Percentiles rank a stretch among this genome's conserved stretches.
These are phyloP conservation scores for Ostreobium quekettii DNA, from an alignment of 139 green algal species.

Conservation along the genomic window DNA sequence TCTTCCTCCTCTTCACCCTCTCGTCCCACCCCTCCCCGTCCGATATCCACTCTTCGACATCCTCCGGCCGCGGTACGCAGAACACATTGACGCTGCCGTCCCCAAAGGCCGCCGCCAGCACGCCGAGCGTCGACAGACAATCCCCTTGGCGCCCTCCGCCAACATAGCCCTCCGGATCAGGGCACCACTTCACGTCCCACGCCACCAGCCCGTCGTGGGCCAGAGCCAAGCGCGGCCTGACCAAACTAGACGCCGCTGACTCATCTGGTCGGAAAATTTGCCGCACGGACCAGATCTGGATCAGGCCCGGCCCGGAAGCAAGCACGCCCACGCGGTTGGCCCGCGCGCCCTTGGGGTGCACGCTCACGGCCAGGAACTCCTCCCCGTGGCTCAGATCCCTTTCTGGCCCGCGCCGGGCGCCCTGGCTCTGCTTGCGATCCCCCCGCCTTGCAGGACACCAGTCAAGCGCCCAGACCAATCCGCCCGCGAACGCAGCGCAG, in stretches of 20 bases:
- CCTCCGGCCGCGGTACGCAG: slow-evolving; percentile 30
- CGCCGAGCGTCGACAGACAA: slow-evolving; percentile 24
- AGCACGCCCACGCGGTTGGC: slow-evolving; percentile 23
- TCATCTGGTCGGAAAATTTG: slow-evolving; percentile 2
- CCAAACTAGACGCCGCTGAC: slow-evolving; percentile 1
- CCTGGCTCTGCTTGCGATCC: not conserved
- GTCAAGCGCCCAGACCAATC: slow-evolving; percentile 39
- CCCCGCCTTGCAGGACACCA: slow-evolving; percentile 31
- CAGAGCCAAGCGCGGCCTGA: slow-evolving; percentile 26
- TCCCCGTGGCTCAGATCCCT: not conserved
- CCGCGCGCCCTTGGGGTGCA: slow-evolving; percentile 22
- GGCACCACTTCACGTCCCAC: slow-evolving; percentile 51
- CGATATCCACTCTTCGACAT: not conserved
- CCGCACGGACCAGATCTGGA: slow-evolving; percentile 52
- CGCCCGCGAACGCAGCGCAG: slow-evolving; percentile 31
- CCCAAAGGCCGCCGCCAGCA: slow-evolving; percentile 47
- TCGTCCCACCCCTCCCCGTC: not conserved
- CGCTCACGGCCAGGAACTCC: slow-evolving; percentile 35
- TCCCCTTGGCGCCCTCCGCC: not conserved
- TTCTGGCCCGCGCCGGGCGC: not conserved
- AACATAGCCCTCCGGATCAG: slow-evolving; percentile 21
- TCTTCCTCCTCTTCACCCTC: slow-evolving; percentile 10
- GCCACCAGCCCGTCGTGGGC: slow-evolving; percentile 39
- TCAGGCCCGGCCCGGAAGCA: slow-evolving; percentile 18
- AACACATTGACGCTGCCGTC: slow-evolving; percentile 42